Evolutionary conservation across 2,329 filamentous ascomycete species (phyloP).

Genomic region (Diaporthe capsici): DNA sequence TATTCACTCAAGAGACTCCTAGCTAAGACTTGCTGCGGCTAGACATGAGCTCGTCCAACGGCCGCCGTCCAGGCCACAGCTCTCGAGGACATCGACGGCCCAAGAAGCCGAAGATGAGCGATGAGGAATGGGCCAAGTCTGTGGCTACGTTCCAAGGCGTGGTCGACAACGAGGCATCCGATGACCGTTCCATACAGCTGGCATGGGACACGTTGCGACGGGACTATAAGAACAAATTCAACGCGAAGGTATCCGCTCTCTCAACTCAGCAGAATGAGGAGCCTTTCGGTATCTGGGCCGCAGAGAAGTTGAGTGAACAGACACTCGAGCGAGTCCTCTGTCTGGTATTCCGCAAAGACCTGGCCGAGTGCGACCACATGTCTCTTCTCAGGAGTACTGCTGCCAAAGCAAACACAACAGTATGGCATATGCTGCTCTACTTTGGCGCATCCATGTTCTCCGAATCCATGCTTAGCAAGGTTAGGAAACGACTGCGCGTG

Average conservation of each 20-base stretch:
- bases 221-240: conserved; percentile 27
- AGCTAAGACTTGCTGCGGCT: not conserved
- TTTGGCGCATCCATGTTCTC: conserved; percentile 37
- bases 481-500: conserved; percentile 35
- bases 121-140: conserved; percentile 27
- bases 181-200: conserved; percentile 15
- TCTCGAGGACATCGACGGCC: conserved; percentile 3
- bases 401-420: conserved; percentile 16
- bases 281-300: conserved; percentile 37
- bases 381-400: conserved; percentile 27
- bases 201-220: conserved; percentile 20
- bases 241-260: conserved; percentile 14
- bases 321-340: conserved; percentile 26
- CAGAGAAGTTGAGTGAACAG: conserved; percentile 9
- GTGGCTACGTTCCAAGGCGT: conserved; percentile 9
- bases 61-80: conserved; percentile 18
- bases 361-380: conserved; percentile 33
- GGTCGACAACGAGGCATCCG: conserved; percentile 11
- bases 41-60: conserved; percentile 11
- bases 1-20: not conserved
- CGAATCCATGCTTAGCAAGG: conserved; percentile 15
- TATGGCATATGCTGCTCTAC: conserved; percentile 26
- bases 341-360: conserved; percentile 25
- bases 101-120: conserved; percentile 28
- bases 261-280: not conserved